Percentiles rank a stretch among this genome's conserved stretches.
These are phyloP conservation scores for Spirogloea muscicola DNA, from an alignment of 139 green algal genomes.

Conservation along the genomic window DNA sequence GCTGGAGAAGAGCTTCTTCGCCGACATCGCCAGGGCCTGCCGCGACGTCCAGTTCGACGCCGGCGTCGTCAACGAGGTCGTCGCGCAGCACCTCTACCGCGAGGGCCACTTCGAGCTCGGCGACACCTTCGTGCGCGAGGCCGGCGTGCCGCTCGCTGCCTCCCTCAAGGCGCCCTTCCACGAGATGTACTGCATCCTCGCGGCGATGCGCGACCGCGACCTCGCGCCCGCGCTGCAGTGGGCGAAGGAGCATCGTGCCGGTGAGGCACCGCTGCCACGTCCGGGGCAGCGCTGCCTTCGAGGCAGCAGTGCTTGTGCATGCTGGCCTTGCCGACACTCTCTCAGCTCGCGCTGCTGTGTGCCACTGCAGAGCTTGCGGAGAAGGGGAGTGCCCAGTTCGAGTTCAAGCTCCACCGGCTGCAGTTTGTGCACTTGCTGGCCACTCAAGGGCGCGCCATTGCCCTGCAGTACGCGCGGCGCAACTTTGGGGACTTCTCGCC, in stretches of 20 bases:
- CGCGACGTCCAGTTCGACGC: constrained; percentile 57
- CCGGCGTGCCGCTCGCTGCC: constrained; percentile 54
- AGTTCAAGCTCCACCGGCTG: constrained; percentile 81
- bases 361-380: constrained; percentile 48
- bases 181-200: constrained; percentile 74
- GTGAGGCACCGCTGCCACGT: no score
- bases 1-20: constrained; percentile 71
- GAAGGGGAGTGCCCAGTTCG: constrained; percentile 56
- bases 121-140: constrained; percentile 73
- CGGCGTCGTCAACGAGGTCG: constrained; percentile 67
- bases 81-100: constrained; percentile 84
- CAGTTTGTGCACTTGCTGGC: constrained; percentile 73
- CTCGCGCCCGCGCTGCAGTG: constrained; percentile 72
- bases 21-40: constrained; percentile 69
- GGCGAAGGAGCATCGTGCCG: constrained; percentile 66
- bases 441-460: constrained; percentile 43
- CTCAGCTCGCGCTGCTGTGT: no score
- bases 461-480: constrained; percentile 69
- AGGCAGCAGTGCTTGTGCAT: no score
- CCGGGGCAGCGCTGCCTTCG: no score
- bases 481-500: constrained; percentile 63
- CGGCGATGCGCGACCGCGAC: constrained; percentile 56
- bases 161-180: constrained; percentile 54
- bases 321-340: no score
- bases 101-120: constrained; percentile 78